phyloP scores from a whole-genome alignment of 2,329 filamentous ascomycete genomes.

The Herpotrichia juniperi region DNA sequence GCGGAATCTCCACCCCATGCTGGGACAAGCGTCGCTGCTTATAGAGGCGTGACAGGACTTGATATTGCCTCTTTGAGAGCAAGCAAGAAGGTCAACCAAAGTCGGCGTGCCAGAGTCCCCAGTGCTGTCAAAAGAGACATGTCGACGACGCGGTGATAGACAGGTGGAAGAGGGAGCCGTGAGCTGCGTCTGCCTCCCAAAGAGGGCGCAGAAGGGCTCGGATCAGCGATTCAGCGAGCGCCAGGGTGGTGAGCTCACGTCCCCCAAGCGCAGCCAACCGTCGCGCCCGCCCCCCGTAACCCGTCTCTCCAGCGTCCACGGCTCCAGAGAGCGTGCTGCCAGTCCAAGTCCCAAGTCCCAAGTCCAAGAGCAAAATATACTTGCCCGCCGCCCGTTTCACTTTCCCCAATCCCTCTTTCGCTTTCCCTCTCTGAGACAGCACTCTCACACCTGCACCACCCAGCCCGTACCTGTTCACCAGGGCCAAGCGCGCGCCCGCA shows the following conservation, averaged over 20 bases:
- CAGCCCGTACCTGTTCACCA: constrained; percentile 12
- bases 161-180: too few relatives aligned
- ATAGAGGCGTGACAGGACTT: not conserved
- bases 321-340: constrained; percentile 9
- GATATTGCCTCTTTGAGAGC: constrained; percentile 16
- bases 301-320: constrained; percentile 21
- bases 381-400: constrained; percentile 45
- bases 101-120: not conserved
- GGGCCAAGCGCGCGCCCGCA: constrained; percentile 9
- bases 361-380: constrained; percentile 37
- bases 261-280: constrained; percentile 35
- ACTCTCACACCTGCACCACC: constrained; percentile 40
- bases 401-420: constrained; percentile 47
- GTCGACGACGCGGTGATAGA: not conserved
- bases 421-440: constrained; percentile 50
- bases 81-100: not conserved
- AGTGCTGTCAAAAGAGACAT: not conserved
- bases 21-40: not conserved
- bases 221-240: constrained; percentile 39
- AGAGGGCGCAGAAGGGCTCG: too few relatives aligned
- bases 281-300: constrained; percentile 24
- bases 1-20: not conserved
- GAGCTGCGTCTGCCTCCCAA: too few relatives aligned
- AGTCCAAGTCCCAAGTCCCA: too few relatives aligned
- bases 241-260: constrained; percentile 25